Base-by-base conservation (phyloP, 208 protist species). In the Acanthamoeba royreba region DNA sequence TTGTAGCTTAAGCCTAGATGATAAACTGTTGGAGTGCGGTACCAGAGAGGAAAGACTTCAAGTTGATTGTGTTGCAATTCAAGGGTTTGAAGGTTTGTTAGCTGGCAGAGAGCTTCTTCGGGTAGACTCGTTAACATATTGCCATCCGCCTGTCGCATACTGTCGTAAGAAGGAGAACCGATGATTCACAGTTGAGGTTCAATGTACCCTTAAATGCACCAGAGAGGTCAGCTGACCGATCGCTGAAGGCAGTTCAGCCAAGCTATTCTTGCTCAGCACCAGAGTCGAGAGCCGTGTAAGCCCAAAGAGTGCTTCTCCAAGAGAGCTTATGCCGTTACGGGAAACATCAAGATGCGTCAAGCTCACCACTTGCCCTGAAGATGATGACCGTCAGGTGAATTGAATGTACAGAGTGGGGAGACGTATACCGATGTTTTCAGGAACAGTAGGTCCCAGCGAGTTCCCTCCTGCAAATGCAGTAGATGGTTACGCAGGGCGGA, bases 21-120 rank as follows among this genome's bases (percentile, higher is more conserved):
- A 25, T n/a, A n/a, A n/a, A n/a, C n/a, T 61, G n/a, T n/a, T n/a
- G n/a, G n/a, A n/a, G n/a, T n/a, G n/a, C n/a, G n/a, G 31, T 40
- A 88, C 79, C 79, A 88, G 43, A 88, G 46, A 19, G 79, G 79
- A 28, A 88, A 88, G n/a, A 42, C n/a, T 7, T 88, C 46, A n/a
- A 88, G 79, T 28, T 88, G 79, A 35, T 88, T 88, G 43, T 88
- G 79, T 46, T 88, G 79, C 42, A 88, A 46, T 28, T 88, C 79
- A 15, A 88, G 49, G 19, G 43, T 52, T 28, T 88, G 79, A 0
- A 88, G 79, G 31, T 88, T 88, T 7, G 79, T 88, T n/a, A 88
- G 79, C 31, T 22, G 25, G 7, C 49, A 46, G 22, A 88, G 22
- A 9, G 43, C 46, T 13, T 11, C 28, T 0, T 88, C 79, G 19